phyloP scores from a whole-genome alignment of 2,329 filamentous ascomycete species.

The Aspergillus piperis region DNA sequence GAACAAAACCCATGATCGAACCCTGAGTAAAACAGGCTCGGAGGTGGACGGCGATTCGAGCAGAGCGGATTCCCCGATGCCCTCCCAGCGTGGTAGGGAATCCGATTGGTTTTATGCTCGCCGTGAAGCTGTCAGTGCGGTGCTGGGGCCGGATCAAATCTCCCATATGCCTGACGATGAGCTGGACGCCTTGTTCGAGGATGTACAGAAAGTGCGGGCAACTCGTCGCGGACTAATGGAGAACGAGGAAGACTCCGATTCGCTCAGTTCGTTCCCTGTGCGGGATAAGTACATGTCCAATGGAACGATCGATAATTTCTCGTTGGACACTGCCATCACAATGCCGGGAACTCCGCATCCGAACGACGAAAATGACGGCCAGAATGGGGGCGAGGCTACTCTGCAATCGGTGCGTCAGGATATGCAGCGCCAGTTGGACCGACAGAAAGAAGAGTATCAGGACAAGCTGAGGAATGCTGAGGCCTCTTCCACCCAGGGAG shows the following conservation, averaged over 20 bases:
- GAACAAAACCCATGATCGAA: conserved; percentile 71
- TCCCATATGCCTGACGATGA: conserved; percentile 89
- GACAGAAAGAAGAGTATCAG: conserved; percentile 79
- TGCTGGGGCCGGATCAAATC: conserved; percentile 87
- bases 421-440: conserved; percentile 79
- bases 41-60: conserved; percentile 73
- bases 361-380: conserved; percentile 66
- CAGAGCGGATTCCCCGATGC: conserved; percentile 76
- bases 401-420: conserved; percentile 75
- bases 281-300: conserved; percentile 95
- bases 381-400: conserved; percentile 53
- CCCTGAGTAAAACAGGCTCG: conserved; percentile 74
- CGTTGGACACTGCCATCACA: conserved; percentile 87
- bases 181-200: conserved; percentile 88
- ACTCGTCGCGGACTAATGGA: conserved; percentile 71
- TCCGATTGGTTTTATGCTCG: conserved; percentile 94
- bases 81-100: conserved; percentile 68
- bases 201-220: conserved; percentile 84
- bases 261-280: conserved; percentile 79
- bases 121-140: conserved; percentile 86
- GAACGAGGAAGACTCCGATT: conserved; percentile 78
- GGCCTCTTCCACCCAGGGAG: conserved; percentile 68
- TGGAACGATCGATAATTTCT: conserved; percentile 93
- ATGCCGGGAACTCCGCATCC: conserved; percentile 85
- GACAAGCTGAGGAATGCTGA: conserved; percentile 75